Evolutionary conservation across 2,329 filamentous ascomycete genomes (phyloP).

Genomic region (Fusarium mundagurra): DNA sequence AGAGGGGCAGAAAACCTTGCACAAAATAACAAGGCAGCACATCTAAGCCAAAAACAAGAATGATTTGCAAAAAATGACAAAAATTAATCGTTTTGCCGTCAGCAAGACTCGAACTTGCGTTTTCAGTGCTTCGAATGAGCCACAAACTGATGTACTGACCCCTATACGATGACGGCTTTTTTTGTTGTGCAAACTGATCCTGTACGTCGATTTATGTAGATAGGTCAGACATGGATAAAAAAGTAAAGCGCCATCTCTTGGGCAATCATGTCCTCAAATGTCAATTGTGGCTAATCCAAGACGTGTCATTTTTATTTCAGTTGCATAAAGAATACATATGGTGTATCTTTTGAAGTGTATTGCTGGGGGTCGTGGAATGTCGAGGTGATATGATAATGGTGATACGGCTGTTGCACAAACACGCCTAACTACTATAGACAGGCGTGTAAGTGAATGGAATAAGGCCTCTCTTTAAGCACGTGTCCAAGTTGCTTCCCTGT

Average conservation of each 20-base stretch:
- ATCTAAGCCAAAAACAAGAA: background rate
- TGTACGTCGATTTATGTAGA: background rate
- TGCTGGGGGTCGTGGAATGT: background rate
- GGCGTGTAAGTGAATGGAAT: background rate
- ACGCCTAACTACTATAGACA: background rate
- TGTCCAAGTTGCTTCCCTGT: background rate
- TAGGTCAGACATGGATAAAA: fast-evolving
- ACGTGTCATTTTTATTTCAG: background rate
- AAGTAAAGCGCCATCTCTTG: background rate
- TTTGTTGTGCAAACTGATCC: background rate
- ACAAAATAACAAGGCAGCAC: background rate
- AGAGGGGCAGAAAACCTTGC: slow-evolving; percentile 7
- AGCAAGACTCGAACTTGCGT: slow-evolving; percentile 40
- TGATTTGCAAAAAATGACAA: background rate
- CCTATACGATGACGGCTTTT: slow-evolving; percentile 37
- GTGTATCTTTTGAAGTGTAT: background rate
- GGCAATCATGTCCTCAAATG: background rate
- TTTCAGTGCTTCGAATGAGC: slow-evolving; percentile 36
- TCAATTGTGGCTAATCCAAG: background rate
- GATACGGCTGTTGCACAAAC: background rate
- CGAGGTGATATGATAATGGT: background rate
- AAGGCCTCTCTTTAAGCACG: background rate
- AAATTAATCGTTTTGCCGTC: slow-evolving; percentile 25
- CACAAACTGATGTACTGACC: slow-evolving; percentile 40
- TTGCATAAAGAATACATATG: too few species aligned